phyloP scores from a whole-genome alignment of 83 land plant genomes.

The Picea engelmannii region DNA sequence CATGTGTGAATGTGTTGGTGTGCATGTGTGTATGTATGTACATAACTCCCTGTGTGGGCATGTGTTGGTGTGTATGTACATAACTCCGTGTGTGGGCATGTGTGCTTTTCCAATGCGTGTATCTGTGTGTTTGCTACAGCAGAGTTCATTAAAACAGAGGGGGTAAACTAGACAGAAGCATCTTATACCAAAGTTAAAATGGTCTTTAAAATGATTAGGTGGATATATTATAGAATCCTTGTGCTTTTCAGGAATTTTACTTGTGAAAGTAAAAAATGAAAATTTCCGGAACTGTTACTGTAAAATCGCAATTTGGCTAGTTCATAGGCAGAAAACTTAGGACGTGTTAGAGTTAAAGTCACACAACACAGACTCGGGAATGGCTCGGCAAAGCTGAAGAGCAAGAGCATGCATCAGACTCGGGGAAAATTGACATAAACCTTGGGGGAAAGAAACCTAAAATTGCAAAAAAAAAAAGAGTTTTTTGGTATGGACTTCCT shows the following conservation, averaged over 20 bases:
- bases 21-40: background rate
- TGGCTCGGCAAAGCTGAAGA: too few species aligned
- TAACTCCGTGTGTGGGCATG: too few species aligned
- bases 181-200: background rate
- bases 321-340: too few species aligned
- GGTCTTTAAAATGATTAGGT: background rate
- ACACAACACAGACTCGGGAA: too few species aligned
- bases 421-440: too few species aligned
- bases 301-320: background rate
- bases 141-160: background rate
- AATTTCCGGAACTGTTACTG: background rate
- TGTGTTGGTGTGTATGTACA: background rate
- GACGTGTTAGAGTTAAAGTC: too few species aligned
- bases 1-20: constrained; percentile 10
- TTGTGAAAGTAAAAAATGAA: background rate
- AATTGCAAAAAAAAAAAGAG: too few species aligned
- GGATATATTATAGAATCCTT: background rate
- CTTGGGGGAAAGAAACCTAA: too few species aligned
- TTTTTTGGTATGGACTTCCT: too few species aligned
- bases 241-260: background rate
- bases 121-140: background rate
- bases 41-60: background rate
- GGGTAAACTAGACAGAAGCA: background rate
- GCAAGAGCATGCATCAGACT: too few species aligned
- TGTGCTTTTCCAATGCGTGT: background rate